Base-by-base conservation (phyloP, 441 rosid genomes). In the Jatropha multifida region DNA sequence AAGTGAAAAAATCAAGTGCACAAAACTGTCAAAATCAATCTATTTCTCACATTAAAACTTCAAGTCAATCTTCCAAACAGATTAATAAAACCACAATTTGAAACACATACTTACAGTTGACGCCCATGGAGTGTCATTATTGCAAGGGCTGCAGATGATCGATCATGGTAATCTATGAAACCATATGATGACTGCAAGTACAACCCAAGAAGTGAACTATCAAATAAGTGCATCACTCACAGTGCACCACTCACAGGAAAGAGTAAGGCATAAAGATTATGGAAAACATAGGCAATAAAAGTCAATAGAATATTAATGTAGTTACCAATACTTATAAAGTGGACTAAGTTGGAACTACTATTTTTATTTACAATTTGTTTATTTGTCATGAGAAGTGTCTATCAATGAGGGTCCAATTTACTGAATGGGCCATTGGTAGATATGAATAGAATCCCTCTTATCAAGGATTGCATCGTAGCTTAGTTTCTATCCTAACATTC, bases 111-210 rank as follows among this genome's bases (percentile, higher is more conserved):
- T 88, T 83, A 94, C 98, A 94, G 81, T 77, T 92, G 96, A 78
- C 97, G 87, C 74, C 98, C 97, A 68, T 94, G 91, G 37, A 94
- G 89, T 72, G 93, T 85, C 42, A 90, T 75, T 78, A 94, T 94
- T 49, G 98, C 97, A 64, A 90, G 79, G n/a, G 93, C 86, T 75
- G 97, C 98, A 0, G 91, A 88, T 81, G 97, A 84, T 55, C 97
- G 91, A 83, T 92, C 96, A 74, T 86, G 91, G 84, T 92, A 94
- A 85, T 94, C 96, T 78, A 94, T 81, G 73, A 94, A 94, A 69
- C 97, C 98, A 78, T 92, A 94, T 8, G 98, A 94, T 27, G 96
- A 94, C 97, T 94, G 85, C 75, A 74, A 58, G 74, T 68, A 42
- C 18, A 77, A 65, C 40, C 74, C 65, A 59, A 17, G 41, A 46